phyloP scores from a whole-genome alignment of 2,329 filamentous ascomycete species.

The Meredithiella fracta region DNA sequence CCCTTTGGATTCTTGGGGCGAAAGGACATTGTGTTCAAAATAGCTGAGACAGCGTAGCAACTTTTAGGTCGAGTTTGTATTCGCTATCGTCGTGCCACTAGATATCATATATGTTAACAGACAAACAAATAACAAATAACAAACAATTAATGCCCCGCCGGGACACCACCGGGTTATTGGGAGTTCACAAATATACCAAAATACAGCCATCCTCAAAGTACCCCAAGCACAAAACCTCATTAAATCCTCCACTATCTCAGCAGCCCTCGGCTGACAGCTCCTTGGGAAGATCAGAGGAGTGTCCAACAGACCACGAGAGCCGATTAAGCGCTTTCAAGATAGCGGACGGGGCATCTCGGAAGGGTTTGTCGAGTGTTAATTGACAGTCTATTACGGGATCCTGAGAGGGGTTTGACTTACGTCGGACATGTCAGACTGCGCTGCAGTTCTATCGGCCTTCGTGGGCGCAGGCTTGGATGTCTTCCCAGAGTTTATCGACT shows the following conservation, averaged over 20 bases:
- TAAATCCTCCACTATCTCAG: conserved; percentile 30
- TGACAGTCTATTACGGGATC: neutral
- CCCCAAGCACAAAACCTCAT: conserved; percentile 45
- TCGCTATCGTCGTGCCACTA: conserved; percentile 54
- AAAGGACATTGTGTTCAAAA: conserved; percentile 41
- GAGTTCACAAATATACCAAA: too few species aligned
- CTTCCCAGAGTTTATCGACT: conserved; percentile 42
- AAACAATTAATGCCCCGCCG: neutral
- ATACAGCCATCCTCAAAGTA: conserved; percentile 47
- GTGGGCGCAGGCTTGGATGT: conserved; percentile 24
- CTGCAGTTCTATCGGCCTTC: conserved; percentile 29
- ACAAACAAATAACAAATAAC: neutral
- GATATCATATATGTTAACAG: too few species aligned
- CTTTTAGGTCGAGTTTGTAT: conserved; percentile 41
- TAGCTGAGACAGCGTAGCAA: conserved; percentile 45
- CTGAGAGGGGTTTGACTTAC: conserved; percentile 18
- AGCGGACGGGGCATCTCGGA: too few species aligned
- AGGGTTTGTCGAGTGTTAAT: too few species aligned
- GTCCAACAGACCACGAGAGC: too few species aligned
- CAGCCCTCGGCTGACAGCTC: too few species aligned
- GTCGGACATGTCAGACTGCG: conserved; percentile 21
- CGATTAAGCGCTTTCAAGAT: too few species aligned
- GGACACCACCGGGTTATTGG: too few species aligned
- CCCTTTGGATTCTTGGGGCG: conserved; percentile 30
- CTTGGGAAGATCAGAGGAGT: too few species aligned